Evolutionary conservation across 257 asterid genomes (phyloP).

Genomic region (Penstemon newberryi): DNA sequence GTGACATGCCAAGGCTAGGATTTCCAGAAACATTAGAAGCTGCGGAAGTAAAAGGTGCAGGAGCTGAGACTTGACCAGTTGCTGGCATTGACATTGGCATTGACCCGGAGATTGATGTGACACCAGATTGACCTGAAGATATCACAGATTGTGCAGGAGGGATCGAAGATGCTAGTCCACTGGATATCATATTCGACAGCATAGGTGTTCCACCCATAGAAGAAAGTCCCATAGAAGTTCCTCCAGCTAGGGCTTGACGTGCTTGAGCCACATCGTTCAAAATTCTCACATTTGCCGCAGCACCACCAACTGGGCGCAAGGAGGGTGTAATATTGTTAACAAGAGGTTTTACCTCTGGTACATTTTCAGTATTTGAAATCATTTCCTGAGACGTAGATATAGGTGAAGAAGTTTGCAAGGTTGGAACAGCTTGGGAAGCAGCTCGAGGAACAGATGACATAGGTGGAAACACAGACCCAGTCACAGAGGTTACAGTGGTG

Average conservation of each 20-base stretch:
- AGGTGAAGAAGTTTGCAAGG: constrained; percentile 84
- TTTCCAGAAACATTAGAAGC: constrained; percentile 49
- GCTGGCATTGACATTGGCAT: constrained; percentile 58
- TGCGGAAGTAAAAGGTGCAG: constrained; percentile 62
- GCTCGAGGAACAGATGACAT: constrained; percentile 73
- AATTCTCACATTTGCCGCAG: constrained; percentile 86
- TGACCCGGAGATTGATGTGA: constrained; percentile 57
- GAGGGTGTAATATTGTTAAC: constrained; percentile 53
- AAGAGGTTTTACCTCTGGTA: constrained; percentile 73
- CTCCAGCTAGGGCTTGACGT: constrained; percentile 76
- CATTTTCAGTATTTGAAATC: constrained; percentile 45
- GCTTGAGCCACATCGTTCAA: constrained; percentile 88
- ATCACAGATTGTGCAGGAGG: constrained; percentile 71
- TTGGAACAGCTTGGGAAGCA: constrained; percentile 61
- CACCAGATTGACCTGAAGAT: constrained; percentile 65
- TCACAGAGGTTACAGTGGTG: constrained; percentile 53
- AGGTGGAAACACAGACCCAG: constrained; percentile 70
- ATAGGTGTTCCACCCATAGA: constrained; percentile 81
- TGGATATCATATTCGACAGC: constrained; percentile 84
- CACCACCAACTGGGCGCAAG: constrained; percentile 64
- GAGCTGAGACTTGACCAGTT: constrained; percentile 51
- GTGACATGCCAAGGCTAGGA: constrained; percentile 63
- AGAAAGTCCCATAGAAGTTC: constrained; percentile 68
- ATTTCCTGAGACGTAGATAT: constrained; percentile 73
- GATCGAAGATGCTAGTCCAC: constrained; percentile 74